These are phyloP conservation scores for Podaxis sp. DNA, from an alignment of 768 basidiomycete species.

Conservation along the genomic window DNA sequence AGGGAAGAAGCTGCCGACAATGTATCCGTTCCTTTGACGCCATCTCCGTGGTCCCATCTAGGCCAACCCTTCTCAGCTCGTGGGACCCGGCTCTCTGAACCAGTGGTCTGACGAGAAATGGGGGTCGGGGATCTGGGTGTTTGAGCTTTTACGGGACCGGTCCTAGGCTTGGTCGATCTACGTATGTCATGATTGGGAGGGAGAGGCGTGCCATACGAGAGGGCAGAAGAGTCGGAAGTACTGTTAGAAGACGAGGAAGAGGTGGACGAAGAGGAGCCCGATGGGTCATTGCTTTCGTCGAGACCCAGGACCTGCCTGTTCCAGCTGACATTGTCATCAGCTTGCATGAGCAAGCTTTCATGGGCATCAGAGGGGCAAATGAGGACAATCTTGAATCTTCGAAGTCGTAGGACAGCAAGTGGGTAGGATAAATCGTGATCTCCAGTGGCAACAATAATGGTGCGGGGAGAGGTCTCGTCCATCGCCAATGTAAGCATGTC, in stretches of 20 bases:
- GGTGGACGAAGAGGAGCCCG: background rate
- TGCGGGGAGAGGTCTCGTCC: slow-evolving; percentile 48
- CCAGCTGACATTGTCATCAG: slow-evolving; percentile 52
- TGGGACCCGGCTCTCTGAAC: background rate
- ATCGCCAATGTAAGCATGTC: slow-evolving; percentile 34
- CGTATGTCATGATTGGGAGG: background rate
- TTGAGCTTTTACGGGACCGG: background rate
- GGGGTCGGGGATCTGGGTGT: background rate
- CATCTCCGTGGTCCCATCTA: background rate
- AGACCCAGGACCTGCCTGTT: slow-evolving; percentile 17
- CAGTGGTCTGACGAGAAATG: background rate
- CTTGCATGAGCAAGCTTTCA: slow-evolving; percentile 52
- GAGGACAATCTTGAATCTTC: slow-evolving; percentile 52
- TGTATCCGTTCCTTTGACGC: background rate
- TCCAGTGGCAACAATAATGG: slow-evolving; percentile 62
- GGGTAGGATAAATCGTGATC: slow-evolving; percentile 69
- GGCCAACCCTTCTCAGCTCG: background rate
- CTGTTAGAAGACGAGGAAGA: background rate
- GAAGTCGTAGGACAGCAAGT: slow-evolving; percentile 53
- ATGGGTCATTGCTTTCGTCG: background rate
- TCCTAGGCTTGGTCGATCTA: background rate
- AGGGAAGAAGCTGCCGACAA: background rate
- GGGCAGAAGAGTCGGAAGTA: too few relatives aligned
- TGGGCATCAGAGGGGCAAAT: slow-evolving; percentile 42
- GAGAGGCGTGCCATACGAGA: background rate